A percentile compares a stretch with the other conserved stretches of the same genome.
phyloP scores from a whole-genome alignment of 2,329 filamentous ascomycete species.

The Blumeria graminis region DNA sequence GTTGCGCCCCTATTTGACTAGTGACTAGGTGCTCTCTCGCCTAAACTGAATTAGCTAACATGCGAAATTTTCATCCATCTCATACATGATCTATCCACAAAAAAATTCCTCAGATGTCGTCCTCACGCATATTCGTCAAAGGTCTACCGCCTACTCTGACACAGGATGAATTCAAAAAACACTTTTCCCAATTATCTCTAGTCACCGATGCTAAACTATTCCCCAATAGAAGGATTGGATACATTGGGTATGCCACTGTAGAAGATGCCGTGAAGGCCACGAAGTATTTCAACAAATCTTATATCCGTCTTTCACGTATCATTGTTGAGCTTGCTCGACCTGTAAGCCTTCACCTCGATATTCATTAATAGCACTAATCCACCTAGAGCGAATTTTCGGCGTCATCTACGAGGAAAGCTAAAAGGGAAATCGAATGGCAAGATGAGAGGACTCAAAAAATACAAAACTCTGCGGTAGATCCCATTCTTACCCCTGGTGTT shows the following conservation, averaged over 20 bases:
- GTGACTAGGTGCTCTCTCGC: too few species aligned
- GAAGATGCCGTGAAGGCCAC: slow-evolving; percentile 63
- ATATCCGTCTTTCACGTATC: slow-evolving; percentile 89
- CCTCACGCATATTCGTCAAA: slow-evolving; percentile 57
- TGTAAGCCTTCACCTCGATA: slow-evolving; percentile 23
- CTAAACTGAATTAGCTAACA: too few species aligned
- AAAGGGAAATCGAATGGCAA: slow-evolving; percentile 15
- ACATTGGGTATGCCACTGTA: slow-evolving; percentile 72
- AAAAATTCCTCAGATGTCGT: slow-evolving; percentile 5
- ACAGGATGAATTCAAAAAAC: slow-evolving; percentile 66
- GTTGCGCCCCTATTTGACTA: too few species aligned
- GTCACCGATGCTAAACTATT: slow-evolving; percentile 89
- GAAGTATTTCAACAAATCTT: slow-evolving; percentile 87
- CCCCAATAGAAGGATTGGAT: slow-evolving; percentile 72
- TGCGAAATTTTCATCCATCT: too few species aligned
- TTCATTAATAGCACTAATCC: neutral
- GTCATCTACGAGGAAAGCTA: slow-evolving; percentile 17
- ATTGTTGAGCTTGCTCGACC: slow-evolving; percentile 69
- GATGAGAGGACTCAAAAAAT: slow-evolving; percentile 8
- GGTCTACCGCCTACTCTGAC: slow-evolving; percentile 65
- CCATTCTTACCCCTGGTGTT: slow-evolving; percentile 15
- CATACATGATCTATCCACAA: too few species aligned
- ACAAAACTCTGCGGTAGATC: slow-evolving; percentile 11
- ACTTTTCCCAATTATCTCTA: slow-evolving; percentile 54
- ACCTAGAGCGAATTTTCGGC: slow-evolving; percentile 16